Evolutionary conservation across 1,284 basidiomycete species (phyloP).

Genomic region (Marasmius tenuissimus): DNA sequence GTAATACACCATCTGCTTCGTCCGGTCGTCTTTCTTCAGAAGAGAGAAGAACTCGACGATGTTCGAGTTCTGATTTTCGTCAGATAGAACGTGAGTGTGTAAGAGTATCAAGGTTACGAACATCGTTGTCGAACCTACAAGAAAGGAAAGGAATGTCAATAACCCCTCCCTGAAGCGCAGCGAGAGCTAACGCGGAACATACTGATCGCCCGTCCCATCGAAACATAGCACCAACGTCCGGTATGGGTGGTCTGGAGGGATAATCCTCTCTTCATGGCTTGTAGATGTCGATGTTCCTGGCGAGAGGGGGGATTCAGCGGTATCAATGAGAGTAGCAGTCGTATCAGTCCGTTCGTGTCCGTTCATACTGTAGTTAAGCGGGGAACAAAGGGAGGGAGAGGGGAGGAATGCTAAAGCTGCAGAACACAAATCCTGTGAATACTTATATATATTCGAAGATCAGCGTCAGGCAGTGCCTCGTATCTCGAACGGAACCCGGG

Average conservation of each 20-base stretch:
- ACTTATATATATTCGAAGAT: no score
- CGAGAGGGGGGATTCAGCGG: neutral
- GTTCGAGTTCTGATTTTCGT: slow-evolving; percentile 40
- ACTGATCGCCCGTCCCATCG: slow-evolving; percentile 29
- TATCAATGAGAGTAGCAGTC: neutral
- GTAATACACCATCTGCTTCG: slow-evolving; percentile 61
- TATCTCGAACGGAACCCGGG: no score
- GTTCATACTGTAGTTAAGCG: neutral
- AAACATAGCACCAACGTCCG: slow-evolving; percentile 28
- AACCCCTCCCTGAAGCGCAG: slow-evolving; percentile 50
- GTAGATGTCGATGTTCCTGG: neutral
- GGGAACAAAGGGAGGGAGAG: neutral
- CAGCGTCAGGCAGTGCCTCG: no score
- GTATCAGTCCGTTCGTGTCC: neutral
- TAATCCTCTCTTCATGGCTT: neutral
- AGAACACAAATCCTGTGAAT: neutral
- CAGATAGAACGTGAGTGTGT: neutral
- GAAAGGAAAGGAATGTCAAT: slow-evolving; percentile 16
- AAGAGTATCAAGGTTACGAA: slow-evolving; percentile 21
- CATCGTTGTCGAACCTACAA: slow-evolving; percentile 46
- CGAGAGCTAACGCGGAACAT: slow-evolving; percentile 33
- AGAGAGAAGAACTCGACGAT: slow-evolving; percentile 49
- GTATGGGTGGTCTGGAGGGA: slow-evolving; percentile 6
- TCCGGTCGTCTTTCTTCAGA: slow-evolving; percentile 51
- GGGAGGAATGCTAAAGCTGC: no score